Evolutionary conservation across 2,329 filamentous ascomycete genomes (phyloP).

Genomic region (Fusarium sp.): DNA sequence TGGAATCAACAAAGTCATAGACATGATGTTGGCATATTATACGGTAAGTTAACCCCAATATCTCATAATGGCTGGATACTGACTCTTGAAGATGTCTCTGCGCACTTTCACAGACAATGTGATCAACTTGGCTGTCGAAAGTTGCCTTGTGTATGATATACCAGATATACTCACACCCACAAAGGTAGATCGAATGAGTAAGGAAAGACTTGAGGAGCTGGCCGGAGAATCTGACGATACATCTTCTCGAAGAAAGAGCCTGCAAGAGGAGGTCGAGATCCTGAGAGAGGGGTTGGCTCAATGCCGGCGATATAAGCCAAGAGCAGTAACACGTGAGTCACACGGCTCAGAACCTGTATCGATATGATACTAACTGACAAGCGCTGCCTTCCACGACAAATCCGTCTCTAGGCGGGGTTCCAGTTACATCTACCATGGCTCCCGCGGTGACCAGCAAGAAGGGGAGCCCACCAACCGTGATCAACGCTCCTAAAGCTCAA

Average conservation of each 20-base stretch:
- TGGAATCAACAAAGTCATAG: constrained; percentile 54
- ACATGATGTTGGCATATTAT: constrained; percentile 60
- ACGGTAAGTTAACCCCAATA: constrained; percentile 45
- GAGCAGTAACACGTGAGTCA: constrained; percentile 21
- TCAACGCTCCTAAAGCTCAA: neutral
- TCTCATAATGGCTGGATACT: neutral
- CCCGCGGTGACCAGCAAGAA: neutral
- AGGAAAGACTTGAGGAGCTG: constrained; percentile 19
- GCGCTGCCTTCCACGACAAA: constrained; percentile 5
- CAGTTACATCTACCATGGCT: neutral
- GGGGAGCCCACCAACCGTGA: neutral
- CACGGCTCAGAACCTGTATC: too few relatives aligned
- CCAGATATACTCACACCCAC: neutral
- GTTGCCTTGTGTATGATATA: constrained; percentile 51
- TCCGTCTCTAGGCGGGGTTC: neutral
- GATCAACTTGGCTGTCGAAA: constrained; percentile 61
- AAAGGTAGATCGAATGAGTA: neutral
- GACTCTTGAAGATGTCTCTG: constrained; percentile 52
- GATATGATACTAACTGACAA: neutral
- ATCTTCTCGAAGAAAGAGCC: constrained; percentile 4
- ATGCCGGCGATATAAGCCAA: constrained; percentile 21
- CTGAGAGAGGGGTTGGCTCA: constrained; percentile 14
- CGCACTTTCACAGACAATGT: constrained; percentile 61
- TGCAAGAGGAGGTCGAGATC: constrained; percentile 23
- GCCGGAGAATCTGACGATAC: constrained; percentile 17